These are phyloP conservation scores for Russula griseocarnosa DNA, from an alignment of 768 basidiomycete genomes.

Conservation along the genomic window DNA sequence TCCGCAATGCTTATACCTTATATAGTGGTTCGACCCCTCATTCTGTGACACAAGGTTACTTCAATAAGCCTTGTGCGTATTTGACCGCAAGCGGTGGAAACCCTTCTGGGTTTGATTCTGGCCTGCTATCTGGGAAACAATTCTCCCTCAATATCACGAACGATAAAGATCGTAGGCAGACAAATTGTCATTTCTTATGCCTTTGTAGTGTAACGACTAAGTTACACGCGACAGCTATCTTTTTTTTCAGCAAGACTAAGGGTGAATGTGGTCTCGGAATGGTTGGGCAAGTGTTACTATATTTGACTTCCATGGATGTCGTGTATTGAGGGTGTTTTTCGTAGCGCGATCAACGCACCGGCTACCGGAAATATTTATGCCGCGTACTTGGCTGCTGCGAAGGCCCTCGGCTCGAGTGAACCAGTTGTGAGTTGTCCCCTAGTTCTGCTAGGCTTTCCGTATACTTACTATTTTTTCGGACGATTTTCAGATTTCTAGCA, in stretches of 20 bases:
- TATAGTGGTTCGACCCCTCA: slow-evolving; percentile 24
- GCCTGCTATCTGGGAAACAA: slow-evolving; percentile 38
- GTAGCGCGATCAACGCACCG: slow-evolving; percentile 46
- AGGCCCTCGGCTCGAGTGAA: slow-evolving; percentile 37
- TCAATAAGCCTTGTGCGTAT: slow-evolving; percentile 36
- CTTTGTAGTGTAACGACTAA: neutral
- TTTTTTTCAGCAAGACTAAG: slow-evolving; percentile 51
- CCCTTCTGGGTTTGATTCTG: slow-evolving; percentile 51
- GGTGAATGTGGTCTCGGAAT: slow-evolving; percentile 51
- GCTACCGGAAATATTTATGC: slow-evolving; percentile 43
- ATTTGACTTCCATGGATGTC: neutral
- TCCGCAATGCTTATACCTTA: slow-evolving; percentile 4
- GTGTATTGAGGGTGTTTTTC: neutral
- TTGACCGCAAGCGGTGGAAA: slow-evolving; percentile 39
- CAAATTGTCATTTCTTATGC: neutral
- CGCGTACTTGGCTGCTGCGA: slow-evolving; percentile 41
- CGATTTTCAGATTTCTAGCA: slow-evolving; percentile 36
- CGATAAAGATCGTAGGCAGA: slow-evolving; percentile 43
- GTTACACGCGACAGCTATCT: slow-evolving; percentile 45
- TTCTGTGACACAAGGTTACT: slow-evolving; percentile 36
- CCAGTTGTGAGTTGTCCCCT: slow-evolving; percentile 35
- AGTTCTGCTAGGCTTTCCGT: neutral
- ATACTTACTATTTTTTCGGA: neutral
- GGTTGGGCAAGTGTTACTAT: slow-evolving; percentile 38
- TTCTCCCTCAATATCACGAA: slow-evolving; percentile 50